A percentile compares a stretch with the other conserved stretches of the same genome.
phyloP scores from a whole-genome alignment of 441 rosid species.

The Daphne laureola region DNA sequence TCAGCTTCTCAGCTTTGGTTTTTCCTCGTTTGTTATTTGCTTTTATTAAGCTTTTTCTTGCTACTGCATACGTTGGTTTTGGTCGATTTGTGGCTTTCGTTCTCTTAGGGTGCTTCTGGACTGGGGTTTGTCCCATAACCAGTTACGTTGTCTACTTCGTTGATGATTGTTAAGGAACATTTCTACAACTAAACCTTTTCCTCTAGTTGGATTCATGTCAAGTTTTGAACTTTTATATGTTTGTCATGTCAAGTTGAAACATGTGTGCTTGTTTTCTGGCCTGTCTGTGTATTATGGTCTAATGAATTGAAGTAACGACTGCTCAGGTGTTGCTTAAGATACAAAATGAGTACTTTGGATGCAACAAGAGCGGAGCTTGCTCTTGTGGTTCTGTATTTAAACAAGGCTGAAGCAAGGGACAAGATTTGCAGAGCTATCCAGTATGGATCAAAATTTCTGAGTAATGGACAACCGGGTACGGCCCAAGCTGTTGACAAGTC shows the following conservation, averaged over 20 bases:
- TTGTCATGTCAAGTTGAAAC: background rate
- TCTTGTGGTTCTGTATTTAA: slow-evolving; percentile 72
- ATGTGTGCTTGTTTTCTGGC: background rate
- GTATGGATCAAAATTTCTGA: slow-evolving; percentile 87
- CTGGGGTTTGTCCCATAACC: too few species aligned
- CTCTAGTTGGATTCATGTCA: too few species aligned
- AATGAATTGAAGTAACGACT: background rate
- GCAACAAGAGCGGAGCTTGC: slow-evolving; percentile 89
- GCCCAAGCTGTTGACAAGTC: slow-evolving; percentile 94
- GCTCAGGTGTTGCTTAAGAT: slow-evolving; percentile 19
- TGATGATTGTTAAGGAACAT: too few species aligned
- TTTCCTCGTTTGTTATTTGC: too few species aligned
- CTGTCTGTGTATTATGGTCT: slow-evolving; percentile 1
- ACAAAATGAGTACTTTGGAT: slow-evolving; percentile 73
- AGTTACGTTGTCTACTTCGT: too few species aligned
- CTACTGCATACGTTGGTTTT: too few species aligned
- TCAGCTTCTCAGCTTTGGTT: too few species aligned
- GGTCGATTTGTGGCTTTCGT: too few species aligned
- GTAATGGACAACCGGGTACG: slow-evolving; percentile 82
- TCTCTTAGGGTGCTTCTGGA: too few species aligned
- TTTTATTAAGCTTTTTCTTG: too few species aligned
- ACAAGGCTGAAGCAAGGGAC: slow-evolving; percentile 97
- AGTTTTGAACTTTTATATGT: too few species aligned
- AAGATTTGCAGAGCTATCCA: slow-evolving; percentile 98
- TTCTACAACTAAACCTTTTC: too few species aligned